Evolutionary conservation across 331 rosid species (phyloP).

Genomic region (Acacia pycnantha): DNA sequence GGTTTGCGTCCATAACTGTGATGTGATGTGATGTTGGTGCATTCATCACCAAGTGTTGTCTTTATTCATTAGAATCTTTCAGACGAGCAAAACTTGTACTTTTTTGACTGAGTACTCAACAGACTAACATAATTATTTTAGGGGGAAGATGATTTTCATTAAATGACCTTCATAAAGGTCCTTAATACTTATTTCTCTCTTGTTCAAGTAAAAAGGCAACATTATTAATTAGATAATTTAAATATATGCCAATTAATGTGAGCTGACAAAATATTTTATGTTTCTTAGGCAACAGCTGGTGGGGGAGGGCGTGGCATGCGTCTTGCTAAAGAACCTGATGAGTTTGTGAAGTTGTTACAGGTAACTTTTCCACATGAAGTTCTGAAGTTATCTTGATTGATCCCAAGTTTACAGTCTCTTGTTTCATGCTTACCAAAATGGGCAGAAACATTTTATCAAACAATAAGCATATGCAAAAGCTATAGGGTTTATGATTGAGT

Average conservation of each 20-base stretch:
- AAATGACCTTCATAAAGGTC: neutral
- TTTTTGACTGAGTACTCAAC: neutral
- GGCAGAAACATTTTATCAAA: neutral
- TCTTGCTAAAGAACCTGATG: constrained; percentile 95
- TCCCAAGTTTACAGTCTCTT: neutral
- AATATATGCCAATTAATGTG: constrained; percentile 26
- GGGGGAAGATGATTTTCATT: neutral
- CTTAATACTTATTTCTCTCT: neutral
- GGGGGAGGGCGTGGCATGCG: constrained; percentile 99
- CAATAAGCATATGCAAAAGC: constrained; percentile 17
- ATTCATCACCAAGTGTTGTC: neutral
- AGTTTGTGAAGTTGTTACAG: constrained; percentile 98
- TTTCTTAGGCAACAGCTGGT: constrained; percentile 93
- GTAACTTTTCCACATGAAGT: constrained; percentile 38
- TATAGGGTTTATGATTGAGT: neutral
- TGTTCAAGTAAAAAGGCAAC: neutral
- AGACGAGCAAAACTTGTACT: neutral
- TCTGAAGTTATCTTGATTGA: constrained; percentile 7
- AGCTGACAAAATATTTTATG: constrained; percentile 35
- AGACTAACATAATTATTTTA: neutral
- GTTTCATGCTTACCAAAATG: constrained; percentile 10
- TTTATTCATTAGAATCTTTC: neutral
- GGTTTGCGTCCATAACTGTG: neutral
- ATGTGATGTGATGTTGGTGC: neutral
- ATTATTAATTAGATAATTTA: neutral